phyloP scores from a whole-genome alignment of 805 yeast genomes.

The Suhomyces tanzawaensis region DNA sequence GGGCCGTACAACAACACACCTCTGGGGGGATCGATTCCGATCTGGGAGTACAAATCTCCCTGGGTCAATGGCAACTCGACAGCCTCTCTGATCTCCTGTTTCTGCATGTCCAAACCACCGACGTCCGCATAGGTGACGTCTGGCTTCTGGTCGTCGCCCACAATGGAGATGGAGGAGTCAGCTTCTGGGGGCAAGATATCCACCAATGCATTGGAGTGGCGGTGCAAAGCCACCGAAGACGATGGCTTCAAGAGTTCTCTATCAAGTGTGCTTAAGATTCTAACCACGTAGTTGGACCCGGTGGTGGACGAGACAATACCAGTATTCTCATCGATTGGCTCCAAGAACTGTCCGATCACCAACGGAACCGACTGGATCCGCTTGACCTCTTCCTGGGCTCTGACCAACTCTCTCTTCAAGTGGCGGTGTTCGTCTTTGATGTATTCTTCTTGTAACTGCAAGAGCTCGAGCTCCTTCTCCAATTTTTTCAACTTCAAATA shows the following conservation, averaged over 20 bases:
- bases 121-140: slow-evolving; percentile 95
- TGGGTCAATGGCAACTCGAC: slow-evolving; percentile 96
- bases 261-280: slow-evolving; percentile 91
- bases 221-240: slow-evolving; percentile 94
- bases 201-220: slow-evolving; percentile 96
- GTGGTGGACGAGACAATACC: slow-evolving; percentile 98
- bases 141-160: slow-evolving; percentile 91
- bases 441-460: slow-evolving; percentile 88
- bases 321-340: slow-evolving; percentile 93
- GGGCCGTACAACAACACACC: slow-evolving; percentile 98
- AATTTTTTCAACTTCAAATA: slow-evolving; percentile 82
- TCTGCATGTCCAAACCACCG: slow-evolving; percentile 99
- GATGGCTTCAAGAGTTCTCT: slow-evolving; percentile 92
- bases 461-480: slow-evolving; percentile 84
- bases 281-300: slow-evolving; percentile 94
- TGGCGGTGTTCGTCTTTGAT: slow-evolving; percentile 98
- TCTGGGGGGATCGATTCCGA: slow-evolving; percentile 98
- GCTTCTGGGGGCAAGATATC: slow-evolving; percentile 99
- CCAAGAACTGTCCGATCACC: slow-evolving; percentile 96
- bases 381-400: slow-evolving; percentile 98
- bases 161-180: slow-evolving; percentile 91
- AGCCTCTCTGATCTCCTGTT: slow-evolving; percentile 98
- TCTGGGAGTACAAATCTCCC: slow-evolving; percentile 92
- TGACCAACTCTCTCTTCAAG: slow-evolving; percentile 85
- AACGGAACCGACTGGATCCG: slow-evolving; percentile 96